Conservation (phyloP, 2,329 filamentous ascomycete genomes). For the Trichophyton benhamiae region DNA sequence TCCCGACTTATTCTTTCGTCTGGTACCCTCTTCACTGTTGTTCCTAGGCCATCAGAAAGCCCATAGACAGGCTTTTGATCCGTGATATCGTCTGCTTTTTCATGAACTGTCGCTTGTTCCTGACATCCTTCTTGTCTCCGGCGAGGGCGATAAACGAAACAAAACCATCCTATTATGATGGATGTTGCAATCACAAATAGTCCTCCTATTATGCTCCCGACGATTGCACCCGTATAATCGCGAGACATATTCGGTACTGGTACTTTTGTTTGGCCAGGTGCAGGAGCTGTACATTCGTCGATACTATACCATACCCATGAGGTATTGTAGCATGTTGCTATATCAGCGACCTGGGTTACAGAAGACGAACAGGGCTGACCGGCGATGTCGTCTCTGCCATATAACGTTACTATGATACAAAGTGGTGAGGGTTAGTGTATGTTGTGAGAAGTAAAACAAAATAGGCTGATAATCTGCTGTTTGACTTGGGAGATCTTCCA, state of each 20-base stretch:
- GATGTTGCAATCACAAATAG: neutral
- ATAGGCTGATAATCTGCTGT: neutral
- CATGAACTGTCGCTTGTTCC: neutral
- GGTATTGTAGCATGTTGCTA: slow-evolving; percentile 1
- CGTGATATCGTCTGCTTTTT: neutral
- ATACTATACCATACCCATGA: slow-evolving; percentile 4
- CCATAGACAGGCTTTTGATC: neutral
- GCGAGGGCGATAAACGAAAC: neutral
- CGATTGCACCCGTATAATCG: neutral
- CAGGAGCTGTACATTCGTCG: neutral
- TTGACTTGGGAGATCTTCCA: neutral
- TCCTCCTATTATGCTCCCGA: neutral
- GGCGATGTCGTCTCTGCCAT: neutral
- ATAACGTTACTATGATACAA: neutral
- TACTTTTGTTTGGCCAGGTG: neutral
- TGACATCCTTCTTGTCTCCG: neutral
- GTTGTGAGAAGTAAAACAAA: too few relatives aligned
- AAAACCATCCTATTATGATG: neutral
- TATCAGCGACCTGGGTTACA: neutral
- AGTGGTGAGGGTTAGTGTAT: neutral
- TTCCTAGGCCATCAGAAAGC: neutral
- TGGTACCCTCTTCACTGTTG: neutral
- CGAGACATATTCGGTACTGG: neutral
- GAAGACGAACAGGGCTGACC: neutral
- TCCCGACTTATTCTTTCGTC: neutral